Evolutionary conservation across 306 rosid genomes (phyloP), one percentile per base, ranked within the genome.

Genomic region (Lagenaria siceraria): DNA sequence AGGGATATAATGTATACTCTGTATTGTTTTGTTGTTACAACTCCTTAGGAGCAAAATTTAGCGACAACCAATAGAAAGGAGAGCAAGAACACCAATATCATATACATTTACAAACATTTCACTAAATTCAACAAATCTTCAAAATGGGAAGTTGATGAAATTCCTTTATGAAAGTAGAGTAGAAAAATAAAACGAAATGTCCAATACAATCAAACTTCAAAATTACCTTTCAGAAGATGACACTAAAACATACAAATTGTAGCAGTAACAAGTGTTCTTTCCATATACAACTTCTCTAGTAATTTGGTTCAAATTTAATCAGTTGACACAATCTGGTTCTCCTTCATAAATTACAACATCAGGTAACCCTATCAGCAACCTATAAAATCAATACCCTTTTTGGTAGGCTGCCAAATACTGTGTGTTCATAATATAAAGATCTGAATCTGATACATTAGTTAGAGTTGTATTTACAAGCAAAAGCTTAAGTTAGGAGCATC

Each of bases 321-420:
- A 52, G 33, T 72, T 29, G 36, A 51, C 36, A 72, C 60, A 49
- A 72, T 27, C 60, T 7, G 35, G 14, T 21, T 42, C 75, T 70
- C 35, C 74, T 71, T 43, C 76, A 72, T 72, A 72, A 72, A 48
- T 48, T 72, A 73, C 76, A 49, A 22, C 31, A 40, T 72, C 61
- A 27, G 14, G 25, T 51, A 18, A 73, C 29, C 77, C 77, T 73
- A 73, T 73, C 61, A 49, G 29, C 77, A 51, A 73, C 77, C 77
- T 73, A 73, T 51, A 51, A 11, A 48, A 73, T 24, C 77, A 29
- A 73, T 29, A 73, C 76, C 55, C 14, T 27, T 6, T 51, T 51
- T 14, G 60, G 76, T 49, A 72, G 76, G 62, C 62, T 51, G 77
- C 77, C 77, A 73, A 42, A 29, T 52, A 75, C 8, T n/a, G 10